Evolutionary conservation across 2,329 filamentous ascomycete genomes (phyloP).

Genomic region (Alternaria metachromatica): DNA sequence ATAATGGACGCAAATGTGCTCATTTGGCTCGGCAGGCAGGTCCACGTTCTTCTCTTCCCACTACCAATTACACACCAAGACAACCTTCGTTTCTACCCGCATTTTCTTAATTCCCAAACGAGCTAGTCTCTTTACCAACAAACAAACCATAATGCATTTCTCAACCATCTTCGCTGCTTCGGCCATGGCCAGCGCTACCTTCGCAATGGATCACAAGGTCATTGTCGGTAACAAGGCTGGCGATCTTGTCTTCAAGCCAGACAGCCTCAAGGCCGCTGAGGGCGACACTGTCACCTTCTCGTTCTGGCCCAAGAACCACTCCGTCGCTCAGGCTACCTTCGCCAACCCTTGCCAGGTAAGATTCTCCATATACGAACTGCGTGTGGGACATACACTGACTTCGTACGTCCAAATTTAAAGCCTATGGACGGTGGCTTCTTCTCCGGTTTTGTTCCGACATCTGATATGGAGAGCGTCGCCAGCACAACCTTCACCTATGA

Average conservation of each 20-base stretch:
- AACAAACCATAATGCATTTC: constrained; percentile 50
- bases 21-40: constrained; percentile 44
- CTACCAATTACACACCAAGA: constrained; percentile 38
- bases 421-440: constrained; percentile 46
- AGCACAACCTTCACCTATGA: constrained; percentile 40
- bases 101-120: constrained; percentile 27
- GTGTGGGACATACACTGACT: neutral
- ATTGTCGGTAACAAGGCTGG: constrained; percentile 38
- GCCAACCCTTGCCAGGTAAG: constrained; percentile 36
- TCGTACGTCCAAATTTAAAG: neutral
- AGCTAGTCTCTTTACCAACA: constrained; percentile 41
- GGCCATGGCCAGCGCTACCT: constrained; percentile 37
- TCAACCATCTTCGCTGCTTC: constrained; percentile 42
- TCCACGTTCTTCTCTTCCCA: constrained; percentile 42
- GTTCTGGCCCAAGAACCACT: constrained; percentile 51
- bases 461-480: constrained; percentile 29
- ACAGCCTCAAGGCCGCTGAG: constrained; percentile 41
- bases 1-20: constrained; percentile 46
- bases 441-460: constrained; percentile 46
- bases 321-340: constrained; percentile 47
- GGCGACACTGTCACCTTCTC: constrained; percentile 49
- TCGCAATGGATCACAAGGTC: constrained; percentile 43
- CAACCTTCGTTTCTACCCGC: constrained; percentile 27
- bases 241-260: constrained; percentile 43
- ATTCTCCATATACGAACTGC: neutral